These are phyloP conservation scores for Musa itinerans DNA, from an alignment of 176 grass and related monocot species.

Conservation along the genomic window DNA sequence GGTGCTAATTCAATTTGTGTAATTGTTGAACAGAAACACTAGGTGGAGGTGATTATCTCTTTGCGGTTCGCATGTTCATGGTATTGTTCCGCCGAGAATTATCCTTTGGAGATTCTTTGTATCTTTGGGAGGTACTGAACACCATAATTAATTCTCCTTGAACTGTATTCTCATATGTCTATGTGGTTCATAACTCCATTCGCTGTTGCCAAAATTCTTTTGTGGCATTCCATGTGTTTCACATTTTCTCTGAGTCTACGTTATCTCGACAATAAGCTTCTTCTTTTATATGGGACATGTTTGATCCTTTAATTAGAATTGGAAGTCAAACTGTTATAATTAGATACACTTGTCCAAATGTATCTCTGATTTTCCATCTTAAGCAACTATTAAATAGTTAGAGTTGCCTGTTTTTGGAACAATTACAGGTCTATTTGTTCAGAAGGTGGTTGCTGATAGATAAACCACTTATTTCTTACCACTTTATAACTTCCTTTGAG, in stretches of 20 bases:
- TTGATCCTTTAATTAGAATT: background rate
- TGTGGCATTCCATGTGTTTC: no score
- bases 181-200: no score
- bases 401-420: no score
- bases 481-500: no score
- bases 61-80: constrained; percentile 99
- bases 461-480: no score
- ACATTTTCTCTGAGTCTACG: background rate
- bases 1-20: background rate
- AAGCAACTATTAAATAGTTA: no score
- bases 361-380: background rate
- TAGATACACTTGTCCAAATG: background rate
- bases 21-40: constrained; percentile 50
- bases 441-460: no score
- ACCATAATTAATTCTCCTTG: background rate
- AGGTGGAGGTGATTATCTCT: constrained; percentile 97
- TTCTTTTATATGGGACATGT: background rate
- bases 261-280: background rate
- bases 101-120: constrained; percentile 97
- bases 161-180: background rate
- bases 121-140: constrained; percentile 92
- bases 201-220: no score
- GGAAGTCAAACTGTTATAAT: background rate
- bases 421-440: no score
- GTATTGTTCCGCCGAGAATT: constrained; percentile 93